These are phyloP conservation scores for Fusarium sp. DNA, from an alignment of 2,329 filamentous ascomycete genomes.

Conservation along the genomic window DNA sequence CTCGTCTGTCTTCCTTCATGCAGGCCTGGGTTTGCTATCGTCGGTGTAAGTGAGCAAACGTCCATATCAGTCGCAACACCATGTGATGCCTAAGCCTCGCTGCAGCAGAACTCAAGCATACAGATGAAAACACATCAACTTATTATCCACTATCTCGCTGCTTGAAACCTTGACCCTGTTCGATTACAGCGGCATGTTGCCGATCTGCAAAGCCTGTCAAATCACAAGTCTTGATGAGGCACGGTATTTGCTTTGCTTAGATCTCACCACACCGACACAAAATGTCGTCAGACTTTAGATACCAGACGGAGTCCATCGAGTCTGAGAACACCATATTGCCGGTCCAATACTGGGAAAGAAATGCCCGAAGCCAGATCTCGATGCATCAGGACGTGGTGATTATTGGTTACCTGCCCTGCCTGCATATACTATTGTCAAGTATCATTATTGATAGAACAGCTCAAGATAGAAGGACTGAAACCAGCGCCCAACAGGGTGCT, in stretches of 20 bases:
- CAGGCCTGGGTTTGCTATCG: not conserved
- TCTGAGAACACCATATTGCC: conserved; percentile 4
- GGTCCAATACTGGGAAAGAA: conserved; percentile 3
- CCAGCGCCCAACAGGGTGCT: conserved; percentile 3
- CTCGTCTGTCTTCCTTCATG: not conserved
- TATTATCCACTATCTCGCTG: not conserved
- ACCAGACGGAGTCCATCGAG: not conserved
- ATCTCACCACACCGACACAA: conserved; percentile 45
- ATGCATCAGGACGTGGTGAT: not conserved
- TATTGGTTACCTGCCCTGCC: not conserved
- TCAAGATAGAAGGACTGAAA: not conserved
- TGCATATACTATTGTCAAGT: not conserved
- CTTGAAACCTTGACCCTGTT: not conserved
- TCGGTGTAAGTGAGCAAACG: not conserved
- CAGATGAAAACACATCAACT: not conserved
- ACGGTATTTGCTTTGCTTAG: conserved; percentile 30
- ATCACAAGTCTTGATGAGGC: conserved; percentile 15
- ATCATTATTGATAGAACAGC: not conserved
- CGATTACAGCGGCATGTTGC: not conserved
- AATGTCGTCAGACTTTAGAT: conserved; percentile 39
- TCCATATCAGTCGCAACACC: not conserved
- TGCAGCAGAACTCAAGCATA: not conserved
- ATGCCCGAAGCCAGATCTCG: not conserved
- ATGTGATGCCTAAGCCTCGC: not conserved
- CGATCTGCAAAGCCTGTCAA: not conserved